A percentile compares a stretch with the other conserved stretches of the same genome.
These are phyloP conservation scores for Pythium oligandrum DNA, from an alignment of 352 stramenopile species.

Conservation along the genomic window DNA sequence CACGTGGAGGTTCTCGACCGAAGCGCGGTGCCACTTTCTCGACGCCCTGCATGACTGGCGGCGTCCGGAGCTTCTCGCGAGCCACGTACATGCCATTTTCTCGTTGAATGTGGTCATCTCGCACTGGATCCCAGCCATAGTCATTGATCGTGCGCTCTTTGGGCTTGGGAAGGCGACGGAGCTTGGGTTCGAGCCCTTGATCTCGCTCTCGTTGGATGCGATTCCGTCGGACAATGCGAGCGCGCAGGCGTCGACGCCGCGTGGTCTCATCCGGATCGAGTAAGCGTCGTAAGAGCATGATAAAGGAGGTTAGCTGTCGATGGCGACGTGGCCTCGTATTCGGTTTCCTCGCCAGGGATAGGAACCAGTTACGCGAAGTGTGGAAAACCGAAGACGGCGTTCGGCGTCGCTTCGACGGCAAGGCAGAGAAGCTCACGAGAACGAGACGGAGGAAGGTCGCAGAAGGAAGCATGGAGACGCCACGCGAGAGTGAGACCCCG, in stretches of 20 bases:
- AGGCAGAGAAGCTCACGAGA: too few species aligned
- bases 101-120: conserved; percentile 3
- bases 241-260: conserved; percentile 34
- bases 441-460: too few species aligned
- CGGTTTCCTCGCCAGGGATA: conserved; percentile 4
- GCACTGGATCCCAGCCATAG: conserved; percentile 20
- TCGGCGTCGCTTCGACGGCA: too few species aligned
- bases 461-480: too few species aligned
- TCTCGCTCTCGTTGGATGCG: conserved; percentile 53
- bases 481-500: too few species aligned
- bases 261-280: conserved; percentile 51
- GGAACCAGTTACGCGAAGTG: background rate
- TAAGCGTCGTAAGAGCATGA: conserved; percentile 48
- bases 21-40: conserved; percentile 10
- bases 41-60: conserved; percentile 9
- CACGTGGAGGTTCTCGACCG: background rate
- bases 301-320: background rate
- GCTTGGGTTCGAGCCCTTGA: conserved; percentile 34
- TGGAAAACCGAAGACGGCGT: too few species aligned
- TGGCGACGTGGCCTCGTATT: background rate
- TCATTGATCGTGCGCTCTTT: conserved; percentile 15
- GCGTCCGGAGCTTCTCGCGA: background rate
- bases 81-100: background rate
- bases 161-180: conserved; percentile 15
- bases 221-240: conserved; percentile 52